These are phyloP conservation scores for Bolboschoenoplectus hybrid DNA, from an alignment of 202 grass and related monocot genomes.

Conservation along the genomic window DNA sequence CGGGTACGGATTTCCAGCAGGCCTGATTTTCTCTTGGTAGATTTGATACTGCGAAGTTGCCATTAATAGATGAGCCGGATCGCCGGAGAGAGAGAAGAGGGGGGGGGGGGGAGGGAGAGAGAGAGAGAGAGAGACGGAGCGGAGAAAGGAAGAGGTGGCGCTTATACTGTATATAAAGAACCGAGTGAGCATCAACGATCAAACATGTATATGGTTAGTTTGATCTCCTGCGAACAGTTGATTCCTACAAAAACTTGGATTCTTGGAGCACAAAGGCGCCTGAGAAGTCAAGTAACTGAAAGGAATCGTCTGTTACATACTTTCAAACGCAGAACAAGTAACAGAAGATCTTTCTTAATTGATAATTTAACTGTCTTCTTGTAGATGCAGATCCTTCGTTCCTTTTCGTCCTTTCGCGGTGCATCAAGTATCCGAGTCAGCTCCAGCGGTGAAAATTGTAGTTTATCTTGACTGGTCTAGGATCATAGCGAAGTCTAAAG, in stretches of 20 bases:
- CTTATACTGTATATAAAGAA: not conserved
- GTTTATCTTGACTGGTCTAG: not conserved
- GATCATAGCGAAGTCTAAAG: not conserved
- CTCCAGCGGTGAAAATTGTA: not conserved
- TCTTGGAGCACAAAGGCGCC: not conserved
- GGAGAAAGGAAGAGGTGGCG: not conserved
- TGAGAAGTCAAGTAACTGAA: not conserved
- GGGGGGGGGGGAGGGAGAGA: not conserved
- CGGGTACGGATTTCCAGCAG: conserved; percentile 59
- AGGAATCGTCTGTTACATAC: not conserved
- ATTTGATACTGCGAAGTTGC: not conserved
- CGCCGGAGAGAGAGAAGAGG: not conserved
- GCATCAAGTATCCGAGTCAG: conserved; percentile 14
- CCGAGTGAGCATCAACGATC: no score
- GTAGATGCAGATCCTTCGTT: not conserved
- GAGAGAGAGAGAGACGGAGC: not conserved
- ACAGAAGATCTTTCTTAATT: not conserved
- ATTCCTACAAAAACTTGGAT: not conserved
- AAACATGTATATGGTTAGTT: no score
- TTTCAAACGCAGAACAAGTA: not conserved
- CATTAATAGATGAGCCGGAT: conserved; percentile 2
- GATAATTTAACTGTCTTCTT: not conserved
- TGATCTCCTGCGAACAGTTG: not conserved
- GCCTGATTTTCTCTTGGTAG: not conserved
- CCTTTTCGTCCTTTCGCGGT: no score